Conservation (phyloP, 2,329 filamentous ascomycete species). For the Colletotrichum orchidophilum region DNA sequence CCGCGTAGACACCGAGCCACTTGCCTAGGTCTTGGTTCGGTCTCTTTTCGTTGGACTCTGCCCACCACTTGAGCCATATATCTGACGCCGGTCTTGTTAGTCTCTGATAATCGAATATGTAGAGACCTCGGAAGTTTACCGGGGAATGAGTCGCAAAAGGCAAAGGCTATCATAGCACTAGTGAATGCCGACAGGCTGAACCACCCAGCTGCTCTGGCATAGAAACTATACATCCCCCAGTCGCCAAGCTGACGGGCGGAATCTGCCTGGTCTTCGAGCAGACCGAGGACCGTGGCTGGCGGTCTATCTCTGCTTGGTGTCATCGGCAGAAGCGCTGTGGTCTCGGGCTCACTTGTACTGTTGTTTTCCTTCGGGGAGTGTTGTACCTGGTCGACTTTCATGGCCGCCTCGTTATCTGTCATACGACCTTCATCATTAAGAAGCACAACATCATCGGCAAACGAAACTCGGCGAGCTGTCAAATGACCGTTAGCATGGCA, state of each 20-base stretch:
- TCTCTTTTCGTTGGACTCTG: slow-evolving; percentile 48
- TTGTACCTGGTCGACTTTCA: background rate
- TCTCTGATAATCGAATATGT: too few species aligned
- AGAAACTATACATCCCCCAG: slow-evolving; percentile 37
- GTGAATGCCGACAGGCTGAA: slow-evolving; percentile 35
- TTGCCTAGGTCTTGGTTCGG: slow-evolving; percentile 48
- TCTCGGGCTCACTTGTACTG: background rate
- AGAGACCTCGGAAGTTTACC: slow-evolving; percentile 3
- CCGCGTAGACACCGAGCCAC: slow-evolving; percentile 48
- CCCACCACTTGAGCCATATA: slow-evolving; percentile 60
- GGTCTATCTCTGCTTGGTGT: background rate
- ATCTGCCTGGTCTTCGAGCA: slow-evolving; percentile 24
- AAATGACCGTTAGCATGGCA: background rate
- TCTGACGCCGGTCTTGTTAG: background rate
- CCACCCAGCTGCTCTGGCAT: slow-evolving; percentile 40
- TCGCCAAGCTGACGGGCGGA: slow-evolving; percentile 25
- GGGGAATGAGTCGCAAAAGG: slow-evolving; percentile 40
- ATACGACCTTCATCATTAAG: slow-evolving; percentile 12
- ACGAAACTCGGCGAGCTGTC: slow-evolving; percentile 32
- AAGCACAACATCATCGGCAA: slow-evolving; percentile 18
- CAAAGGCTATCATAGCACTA: slow-evolving; percentile 38
- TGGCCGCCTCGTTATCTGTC: background rate
- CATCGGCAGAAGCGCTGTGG: background rate
- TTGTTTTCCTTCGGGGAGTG: fast-evolving
- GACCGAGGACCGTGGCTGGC: background rate